These are phyloP conservation scores for Cynanchum wilfordii DNA, from an alignment of 257 asterid genomes.

Conservation along the genomic window DNA sequence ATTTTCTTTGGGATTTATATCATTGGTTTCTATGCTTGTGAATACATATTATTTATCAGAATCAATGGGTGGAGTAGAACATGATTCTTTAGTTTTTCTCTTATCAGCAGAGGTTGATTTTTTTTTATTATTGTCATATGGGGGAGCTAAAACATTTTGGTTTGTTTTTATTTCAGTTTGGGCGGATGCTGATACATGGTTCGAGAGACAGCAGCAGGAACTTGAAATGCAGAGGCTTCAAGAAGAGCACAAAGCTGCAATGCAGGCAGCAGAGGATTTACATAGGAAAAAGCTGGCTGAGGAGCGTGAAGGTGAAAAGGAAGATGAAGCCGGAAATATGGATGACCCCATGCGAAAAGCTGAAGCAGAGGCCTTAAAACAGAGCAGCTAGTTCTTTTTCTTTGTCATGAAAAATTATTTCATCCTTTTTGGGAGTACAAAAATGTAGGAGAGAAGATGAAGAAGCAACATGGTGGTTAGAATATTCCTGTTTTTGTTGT, in stretches of 20 bases:
- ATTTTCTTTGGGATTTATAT: background rate
- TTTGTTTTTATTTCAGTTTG: slow-evolving; percentile 47
- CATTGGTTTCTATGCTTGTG: background rate
- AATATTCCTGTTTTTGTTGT: background rate
- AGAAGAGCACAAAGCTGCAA: slow-evolving; percentile 72
- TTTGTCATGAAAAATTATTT: background rate
- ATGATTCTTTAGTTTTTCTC: background rate
- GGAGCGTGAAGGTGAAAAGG: slow-evolving; percentile 86
- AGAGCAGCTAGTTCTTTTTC: slow-evolving; percentile 16
- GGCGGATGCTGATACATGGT: slow-evolving; percentile 99
- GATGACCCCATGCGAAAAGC: slow-evolving; percentile 74
- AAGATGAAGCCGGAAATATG: slow-evolving; percentile 33
- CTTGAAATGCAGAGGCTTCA: slow-evolving; percentile 82
- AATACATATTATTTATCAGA: background rate
- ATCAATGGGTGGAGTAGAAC: background rate
- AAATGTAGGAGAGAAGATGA: background rate
- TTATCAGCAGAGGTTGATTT: background rate
- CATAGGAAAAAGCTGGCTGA: slow-evolving; percentile 85
- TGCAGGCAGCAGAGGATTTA: slow-evolving; percentile 73
- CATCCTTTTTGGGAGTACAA: background rate
- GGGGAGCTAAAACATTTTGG: background rate
- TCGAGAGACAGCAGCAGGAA: slow-evolving; percentile 89
- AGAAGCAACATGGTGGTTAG: background rate
- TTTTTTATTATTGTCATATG: no score
- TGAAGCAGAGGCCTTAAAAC: slow-evolving; percentile 63